Conservation (phyloP, 345 rosid genomes). For the Eutrema yunnanense region DNA sequence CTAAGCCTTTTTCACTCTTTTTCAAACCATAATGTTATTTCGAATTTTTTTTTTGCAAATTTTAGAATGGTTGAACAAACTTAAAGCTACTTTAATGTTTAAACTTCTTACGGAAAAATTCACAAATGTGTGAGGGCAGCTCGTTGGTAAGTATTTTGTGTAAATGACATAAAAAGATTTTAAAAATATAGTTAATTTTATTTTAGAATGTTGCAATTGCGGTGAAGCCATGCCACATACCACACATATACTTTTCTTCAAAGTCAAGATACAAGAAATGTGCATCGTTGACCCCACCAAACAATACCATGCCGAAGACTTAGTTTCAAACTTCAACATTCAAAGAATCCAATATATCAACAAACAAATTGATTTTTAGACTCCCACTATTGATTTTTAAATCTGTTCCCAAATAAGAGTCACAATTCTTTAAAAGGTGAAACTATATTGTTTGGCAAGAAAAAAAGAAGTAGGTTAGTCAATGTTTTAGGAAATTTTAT, state of each 20-base stretch:
- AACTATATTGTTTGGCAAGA: not conserved
- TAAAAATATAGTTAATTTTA: not conserved
- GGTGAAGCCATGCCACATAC: conserved; percentile 16
- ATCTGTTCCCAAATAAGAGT: not conserved
- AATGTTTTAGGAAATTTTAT: not conserved
- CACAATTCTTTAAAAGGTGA: not conserved
- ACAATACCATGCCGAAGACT: conserved; percentile 4
- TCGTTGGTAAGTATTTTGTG: not conserved
- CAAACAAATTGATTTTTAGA: not conserved
- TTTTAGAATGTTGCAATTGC: not conserved
- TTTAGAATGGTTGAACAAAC: conserved; percentile 11
- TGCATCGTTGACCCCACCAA: conserved; percentile 25
- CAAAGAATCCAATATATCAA: not conserved
- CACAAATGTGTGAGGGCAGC: not conserved
- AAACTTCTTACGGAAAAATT: not conserved
- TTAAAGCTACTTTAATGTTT: conserved; percentile 3
- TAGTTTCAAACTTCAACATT: conserved; percentile 7
- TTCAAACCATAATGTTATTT: not conserved
- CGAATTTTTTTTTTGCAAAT: not conserved
- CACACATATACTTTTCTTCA: conserved; percentile 19
- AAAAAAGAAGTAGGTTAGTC: not conserved
- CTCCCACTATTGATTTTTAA: not conserved
- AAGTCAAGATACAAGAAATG: conserved; percentile 28
- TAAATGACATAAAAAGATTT: not conserved
- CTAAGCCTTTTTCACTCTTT: not conserved